Evolutionary conservation across 2,329 filamentous ascomycete genomes (phyloP).

Genomic region (Aspergillus sp.): DNA sequence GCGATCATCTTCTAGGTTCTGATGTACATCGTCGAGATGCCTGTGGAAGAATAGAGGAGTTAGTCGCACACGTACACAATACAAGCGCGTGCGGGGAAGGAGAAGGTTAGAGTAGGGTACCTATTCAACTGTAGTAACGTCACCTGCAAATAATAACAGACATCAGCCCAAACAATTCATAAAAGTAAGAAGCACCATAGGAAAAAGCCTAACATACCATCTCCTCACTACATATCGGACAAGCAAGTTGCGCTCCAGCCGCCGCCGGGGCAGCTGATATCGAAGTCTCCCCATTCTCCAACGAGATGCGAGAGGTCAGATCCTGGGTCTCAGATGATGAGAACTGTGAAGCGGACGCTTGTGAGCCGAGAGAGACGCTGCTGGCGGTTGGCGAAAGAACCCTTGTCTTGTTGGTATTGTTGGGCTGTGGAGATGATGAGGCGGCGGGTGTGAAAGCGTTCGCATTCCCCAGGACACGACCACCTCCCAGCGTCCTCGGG

Average conservation of each 20-base stretch:
- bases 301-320: constrained; percentile 69
- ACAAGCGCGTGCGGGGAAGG: neutral
- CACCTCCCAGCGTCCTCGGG: constrained; percentile 79
- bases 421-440: constrained; percentile 34
- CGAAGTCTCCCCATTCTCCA: constrained; percentile 51
- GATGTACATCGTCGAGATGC: constrained; percentile 80
- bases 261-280: constrained; percentile 44
- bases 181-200: neutral
- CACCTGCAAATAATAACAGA: constrained; percentile 47
- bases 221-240: constrained; percentile 96
- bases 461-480: constrained; percentile 80
- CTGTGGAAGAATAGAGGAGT: constrained; percentile 31
- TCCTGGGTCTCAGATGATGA: constrained; percentile 68
- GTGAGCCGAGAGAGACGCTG: constrained; percentile 68
- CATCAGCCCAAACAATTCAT: constrained; percentile 4
- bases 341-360: constrained; percentile 62
- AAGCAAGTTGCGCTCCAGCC: constrained; percentile 63
- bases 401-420: constrained; percentile 19
- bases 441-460: constrained; percentile 65
- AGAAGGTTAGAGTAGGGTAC: constrained; percentile 29
- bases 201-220: constrained; percentile 58
- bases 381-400: constrained; percentile 59
- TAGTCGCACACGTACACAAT: constrained; percentile 8
- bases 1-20: constrained; percentile 77
- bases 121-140: constrained; percentile 87